Evolutionary conservation across 345 rosid species (phyloP), one percentile per base, ranked within the genome.

Genomic region (Euphorbia peplus): DNA sequence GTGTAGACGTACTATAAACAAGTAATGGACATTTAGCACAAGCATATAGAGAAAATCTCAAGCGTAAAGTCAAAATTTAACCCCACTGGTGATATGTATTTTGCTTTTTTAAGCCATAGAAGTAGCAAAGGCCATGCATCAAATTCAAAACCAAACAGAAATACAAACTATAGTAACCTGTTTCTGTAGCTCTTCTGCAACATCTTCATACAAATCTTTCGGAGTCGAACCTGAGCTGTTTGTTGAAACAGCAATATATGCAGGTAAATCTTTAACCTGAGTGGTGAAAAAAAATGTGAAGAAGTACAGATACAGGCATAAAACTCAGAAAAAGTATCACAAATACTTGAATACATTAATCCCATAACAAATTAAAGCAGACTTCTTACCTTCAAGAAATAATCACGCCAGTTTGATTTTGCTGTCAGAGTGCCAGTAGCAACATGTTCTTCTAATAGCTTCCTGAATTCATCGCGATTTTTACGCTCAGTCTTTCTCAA

Each of bases 401-500:
- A 95, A 68, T 95, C 99, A 78, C 90, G 95, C 96, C 97, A 90
- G 52, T 80, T 75, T 46, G 87, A 86, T 84, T 87, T 88, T 74
- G 93, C 91, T 47, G 95, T 87, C 42, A 95, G 83, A 70, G 72
- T 84, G 76, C 88, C 96, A 16, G 82, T 76, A 69, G 82, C 81
- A 68, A 87, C 88, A 75, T 91, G 88, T 80, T 73, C 99, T 71
- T 91, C 96, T 85, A 91, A 70, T 83, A 95, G 74, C 73, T 83
- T 91, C 62, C 95, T 90, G 81, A 95, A 95, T 63, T 90, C 97
- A 69, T 95, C 97, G 41, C 96, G 97, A 81, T 95, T 88, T 86
- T 88, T 95, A 73, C 99, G 86, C 83, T 91, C 97, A 48, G 79
- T 79, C 79, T 95, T 91, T 74, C 92, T 95, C 69, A 81, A 67